These are phyloP conservation scores for Carex sylvatica DNA, from an alignment of 202 grass and related monocot genomes.

Conservation along the genomic window DNA sequence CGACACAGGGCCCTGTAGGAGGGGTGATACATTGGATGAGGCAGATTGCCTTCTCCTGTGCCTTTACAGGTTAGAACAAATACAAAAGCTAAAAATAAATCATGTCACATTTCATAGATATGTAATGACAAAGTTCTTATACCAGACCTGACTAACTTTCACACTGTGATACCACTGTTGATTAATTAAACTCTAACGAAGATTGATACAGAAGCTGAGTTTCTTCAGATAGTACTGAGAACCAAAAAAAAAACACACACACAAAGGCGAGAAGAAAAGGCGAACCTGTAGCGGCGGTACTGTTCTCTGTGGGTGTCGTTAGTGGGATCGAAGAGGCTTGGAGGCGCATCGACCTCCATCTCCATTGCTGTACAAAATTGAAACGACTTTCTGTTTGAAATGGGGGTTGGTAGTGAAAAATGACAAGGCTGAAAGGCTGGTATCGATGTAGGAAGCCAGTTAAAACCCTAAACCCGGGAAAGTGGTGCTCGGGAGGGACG, in stretches of 20 bases:
- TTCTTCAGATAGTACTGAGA: not conserved
- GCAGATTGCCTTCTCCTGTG: constrained; percentile 59
- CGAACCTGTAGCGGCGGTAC: constrained; percentile 84
- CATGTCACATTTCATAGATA: not conserved
- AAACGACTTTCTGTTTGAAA: not conserved
- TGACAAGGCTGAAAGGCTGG: not conserved
- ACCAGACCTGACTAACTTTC: not conserved
- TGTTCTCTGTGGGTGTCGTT: constrained; percentile 62
- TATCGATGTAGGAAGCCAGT: not conserved
- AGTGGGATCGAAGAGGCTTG: constrained; percentile 73
- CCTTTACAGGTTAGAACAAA: constrained; percentile 27
- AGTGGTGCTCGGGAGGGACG: not conserved
- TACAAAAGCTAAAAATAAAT: not conserved
- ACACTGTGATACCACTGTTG: not conserved
- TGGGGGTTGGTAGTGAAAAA: not conserved
- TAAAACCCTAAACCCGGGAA: constrained; percentile 21
- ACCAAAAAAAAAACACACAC: not conserved
- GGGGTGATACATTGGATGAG: constrained; percentile 60
- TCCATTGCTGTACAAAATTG: constrained; percentile 27
- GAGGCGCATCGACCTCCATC: constrained; percentile 33
- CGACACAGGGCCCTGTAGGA: constrained; percentile 54
- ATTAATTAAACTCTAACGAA: not conserved
- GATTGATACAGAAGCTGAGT: not conserved
- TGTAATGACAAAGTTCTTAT: not conserved
- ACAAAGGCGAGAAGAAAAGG: not conserved